Conservation (phyloP, 2,329 filamentous ascomycete genomes). For the Diaporthe aspalathi region DNA sequence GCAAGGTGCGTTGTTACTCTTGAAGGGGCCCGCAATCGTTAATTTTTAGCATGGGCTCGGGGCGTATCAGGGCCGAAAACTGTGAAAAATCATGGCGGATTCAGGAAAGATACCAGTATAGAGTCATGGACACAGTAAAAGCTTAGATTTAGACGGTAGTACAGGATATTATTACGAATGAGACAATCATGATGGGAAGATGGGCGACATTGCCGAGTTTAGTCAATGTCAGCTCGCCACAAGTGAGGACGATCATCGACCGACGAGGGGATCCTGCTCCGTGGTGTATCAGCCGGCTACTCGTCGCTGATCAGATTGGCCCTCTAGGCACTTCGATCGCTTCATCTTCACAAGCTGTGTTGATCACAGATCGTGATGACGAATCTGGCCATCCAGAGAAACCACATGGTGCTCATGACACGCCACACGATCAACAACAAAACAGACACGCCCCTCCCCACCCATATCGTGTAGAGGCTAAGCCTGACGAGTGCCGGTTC, state of each 20-base stretch:
- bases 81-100: neutral
- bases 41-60: neutral
- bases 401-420: neutral
- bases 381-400: too few species aligned
- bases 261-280: neutral
- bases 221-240: neutral
- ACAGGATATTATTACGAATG: neutral
- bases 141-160: conserved; percentile 23
- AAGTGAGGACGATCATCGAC: neutral
- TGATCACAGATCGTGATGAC: neutral
- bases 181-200: conserved; percentile 8
- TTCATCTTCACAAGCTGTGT: neutral
- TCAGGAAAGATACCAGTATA: conserved; percentile 10
- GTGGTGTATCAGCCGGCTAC: neutral
- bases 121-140: conserved; percentile 21
- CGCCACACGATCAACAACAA: neutral
- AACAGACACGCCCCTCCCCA: neutral
- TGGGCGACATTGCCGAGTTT: neutral
- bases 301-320: neutral
- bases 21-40: neutral
- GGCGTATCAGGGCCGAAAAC: neutral
- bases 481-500: neutral
- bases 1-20: neutral
- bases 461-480: neutral
- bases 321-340: neutral